These are phyloP conservation scores for Exophiala mesophila DNA, from an alignment of 2,329 filamentous ascomycete genomes.

Conservation along the genomic window DNA sequence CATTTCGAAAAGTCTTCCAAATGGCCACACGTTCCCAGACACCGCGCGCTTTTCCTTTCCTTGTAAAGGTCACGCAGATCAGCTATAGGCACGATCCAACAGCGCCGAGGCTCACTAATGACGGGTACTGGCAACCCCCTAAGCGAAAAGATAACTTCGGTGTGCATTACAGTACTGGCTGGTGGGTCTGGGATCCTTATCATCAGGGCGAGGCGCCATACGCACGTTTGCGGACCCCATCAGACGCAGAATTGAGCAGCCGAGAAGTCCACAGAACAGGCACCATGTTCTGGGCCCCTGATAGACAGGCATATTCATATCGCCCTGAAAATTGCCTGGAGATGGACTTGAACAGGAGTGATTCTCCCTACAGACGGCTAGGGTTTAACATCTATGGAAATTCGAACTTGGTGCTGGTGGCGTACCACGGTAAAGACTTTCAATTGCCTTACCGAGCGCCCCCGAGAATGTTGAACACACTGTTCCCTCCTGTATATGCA, in stretches of 20 bases:
- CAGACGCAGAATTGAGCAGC: no score
- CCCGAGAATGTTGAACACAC: no score
- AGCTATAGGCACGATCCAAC: not conserved
- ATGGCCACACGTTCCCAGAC: not conserved
- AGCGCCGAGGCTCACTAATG: not conserved
- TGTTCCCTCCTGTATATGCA: no score
- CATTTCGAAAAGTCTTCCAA: no score
- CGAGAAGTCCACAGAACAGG: no score
- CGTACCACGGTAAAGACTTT: no score
- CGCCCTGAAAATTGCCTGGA: conserved; percentile 9
- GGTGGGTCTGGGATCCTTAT: conserved; percentile 14
- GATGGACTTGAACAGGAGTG: no score
- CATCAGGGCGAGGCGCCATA: no score
- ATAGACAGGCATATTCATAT: conserved; percentile 11
- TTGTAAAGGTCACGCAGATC: not conserved
- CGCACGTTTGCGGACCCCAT: no score
- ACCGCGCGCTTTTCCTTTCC: not conserved
- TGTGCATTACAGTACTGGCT: not conserved
- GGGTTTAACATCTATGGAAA: conserved; percentile 4
- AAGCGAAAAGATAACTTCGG: not conserved
- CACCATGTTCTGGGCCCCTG: conserved; percentile 15
- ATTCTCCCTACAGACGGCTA: no score
- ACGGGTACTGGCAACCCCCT: conserved; percentile 9
- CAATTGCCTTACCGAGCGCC: no score
- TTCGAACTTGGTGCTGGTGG: no score